Conservation (phyloP, 2,329 filamentous ascomycete genomes). For the Periglandula ipomoeae region DNA sequence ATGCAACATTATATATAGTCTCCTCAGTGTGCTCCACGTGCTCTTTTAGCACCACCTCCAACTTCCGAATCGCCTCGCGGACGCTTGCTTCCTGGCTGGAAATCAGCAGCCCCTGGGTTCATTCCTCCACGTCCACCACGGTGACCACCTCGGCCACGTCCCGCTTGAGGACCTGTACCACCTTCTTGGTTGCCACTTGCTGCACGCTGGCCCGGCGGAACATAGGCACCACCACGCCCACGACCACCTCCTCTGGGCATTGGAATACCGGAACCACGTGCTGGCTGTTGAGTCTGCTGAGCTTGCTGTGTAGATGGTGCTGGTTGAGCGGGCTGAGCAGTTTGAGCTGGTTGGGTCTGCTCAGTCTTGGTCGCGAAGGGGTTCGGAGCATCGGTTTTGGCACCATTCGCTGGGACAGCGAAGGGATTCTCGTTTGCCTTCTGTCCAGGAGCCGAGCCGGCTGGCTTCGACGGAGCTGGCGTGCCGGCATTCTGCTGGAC, state of each 20-base stretch:
- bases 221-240: constrained; percentile 28
- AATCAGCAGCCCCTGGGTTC: constrained; percentile 44
- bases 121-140: constrained; percentile 33
- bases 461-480: constrained; percentile 12
- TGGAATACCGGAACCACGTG: constrained; percentile 26
- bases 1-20: not conserved
- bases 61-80: constrained; percentile 42
- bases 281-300: constrained; percentile 11
- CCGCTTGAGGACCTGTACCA: constrained; percentile 19
- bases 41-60: constrained; percentile 33
- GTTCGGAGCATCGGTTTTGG: constrained; percentile 1
- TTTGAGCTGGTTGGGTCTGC: constrained; percentile 3
- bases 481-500: constrained; percentile 4
- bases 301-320: constrained; percentile 1
- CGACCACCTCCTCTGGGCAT: constrained; percentile 32
- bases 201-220: constrained; percentile 27
- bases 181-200: constrained; percentile 27
- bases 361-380: constrained; percentile 6
- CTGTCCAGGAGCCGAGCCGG: constrained; percentile 1
- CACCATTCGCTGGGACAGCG: not conserved
- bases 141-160: constrained; percentile 31
- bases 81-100: constrained; percentile 49
- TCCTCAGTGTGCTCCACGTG: constrained; percentile 29
- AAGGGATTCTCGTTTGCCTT: constrained; percentile 2
- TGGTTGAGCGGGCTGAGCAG: not conserved